These are phyloP conservation scores for Aspergillus nidulans DNA, from an alignment of 495 filamentous ascomycete species.

Conservation along the genomic window DNA sequence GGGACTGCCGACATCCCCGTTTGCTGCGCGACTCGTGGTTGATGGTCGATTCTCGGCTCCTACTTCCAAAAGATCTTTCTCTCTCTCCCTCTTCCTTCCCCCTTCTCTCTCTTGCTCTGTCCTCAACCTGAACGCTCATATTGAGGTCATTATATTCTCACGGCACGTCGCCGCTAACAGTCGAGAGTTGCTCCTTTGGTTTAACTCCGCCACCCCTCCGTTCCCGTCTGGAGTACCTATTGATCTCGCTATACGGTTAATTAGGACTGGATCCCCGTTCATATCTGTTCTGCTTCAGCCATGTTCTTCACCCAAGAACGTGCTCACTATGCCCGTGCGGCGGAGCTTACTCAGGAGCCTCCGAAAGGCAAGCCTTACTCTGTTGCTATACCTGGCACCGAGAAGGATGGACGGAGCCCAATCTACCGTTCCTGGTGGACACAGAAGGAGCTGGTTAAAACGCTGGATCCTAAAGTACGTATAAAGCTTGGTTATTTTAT, in stretches of 20 bases:
- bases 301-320: slow-evolving; percentile 43
- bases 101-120: neutral
- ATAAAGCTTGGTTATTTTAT: neutral
- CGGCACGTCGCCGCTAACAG: neutral
- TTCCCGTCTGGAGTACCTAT: neutral
- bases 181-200: neutral
- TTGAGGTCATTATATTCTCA: slow-evolving; percentile 1
- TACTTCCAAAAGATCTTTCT: neutral
- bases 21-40: neutral
- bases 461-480: slow-evolving; percentile 66
- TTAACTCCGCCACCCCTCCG: neutral
- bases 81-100: slow-evolving; percentile 3
- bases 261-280: neutral
- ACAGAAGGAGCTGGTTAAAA: slow-evolving; percentile 65
- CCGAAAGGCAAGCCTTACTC: slow-evolving; percentile 46
- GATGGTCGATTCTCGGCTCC: neutral
- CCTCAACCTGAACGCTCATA: neutral
- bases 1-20: slow-evolving; percentile 12
- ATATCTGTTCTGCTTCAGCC: neutral
- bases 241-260: neutral
- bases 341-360: slow-evolving; percentile 38
- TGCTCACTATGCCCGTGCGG: slow-evolving; percentile 37
- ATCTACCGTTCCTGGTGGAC: slow-evolving; percentile 83
- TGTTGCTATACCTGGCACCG: slow-evolving; percentile 67
- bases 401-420: slow-evolving; percentile 64